Conservation (phyloP, 176 grass and related monocot species). For the Juncus effusus region DNA sequence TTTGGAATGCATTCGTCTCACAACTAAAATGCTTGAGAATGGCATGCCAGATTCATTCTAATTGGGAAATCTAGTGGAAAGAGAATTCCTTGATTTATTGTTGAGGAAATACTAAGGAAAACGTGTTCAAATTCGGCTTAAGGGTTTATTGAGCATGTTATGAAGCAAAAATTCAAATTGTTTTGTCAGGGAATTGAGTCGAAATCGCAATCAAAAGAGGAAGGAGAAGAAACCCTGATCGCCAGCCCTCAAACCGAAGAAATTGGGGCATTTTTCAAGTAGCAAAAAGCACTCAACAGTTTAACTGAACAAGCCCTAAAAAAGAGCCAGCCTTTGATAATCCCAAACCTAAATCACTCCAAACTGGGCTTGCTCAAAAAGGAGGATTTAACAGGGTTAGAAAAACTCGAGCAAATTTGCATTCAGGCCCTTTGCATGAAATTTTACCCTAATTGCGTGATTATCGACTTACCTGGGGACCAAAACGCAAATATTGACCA, state of each 20-base stretch:
- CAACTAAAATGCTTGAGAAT: too few species aligned
- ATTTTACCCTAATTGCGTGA: conserved; percentile 37
- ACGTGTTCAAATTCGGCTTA: too few species aligned
- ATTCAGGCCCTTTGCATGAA: conserved; percentile 80
- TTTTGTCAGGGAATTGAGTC: conserved; percentile 75
- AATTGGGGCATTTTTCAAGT: conserved; percentile 47
- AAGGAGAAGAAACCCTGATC: conserved; percentile 43
- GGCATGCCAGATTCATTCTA: too few species aligned
- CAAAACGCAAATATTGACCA: conserved; percentile 32
- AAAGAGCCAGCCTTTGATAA: conserved; percentile 80
- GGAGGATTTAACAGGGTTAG: conserved; percentile 39
- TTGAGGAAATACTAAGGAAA: too few species aligned
- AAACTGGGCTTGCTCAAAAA: conserved; percentile 45
- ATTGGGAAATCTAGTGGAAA: too few species aligned
- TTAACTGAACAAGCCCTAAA: conserved; percentile 90
- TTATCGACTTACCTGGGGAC: conserved; percentile 35
- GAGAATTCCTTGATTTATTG: too few species aligned
- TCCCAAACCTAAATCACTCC: conserved; percentile 73
- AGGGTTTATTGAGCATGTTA: too few species aligned
- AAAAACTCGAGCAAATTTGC: conserved; percentile 71
- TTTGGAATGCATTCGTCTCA: too few species aligned
- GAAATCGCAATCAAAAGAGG: conserved; percentile 41
- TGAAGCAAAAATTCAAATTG: too few species aligned
- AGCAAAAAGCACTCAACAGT: conserved; percentile 59
- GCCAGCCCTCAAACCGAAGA: conserved; percentile 51